A percentile compares a stretch with the other conserved stretches of the same genome.
These are phyloP conservation scores for Protomyces inouyei DNA, from an alignment of 1,139 yeast genomes.

Conservation along the genomic window DNA sequence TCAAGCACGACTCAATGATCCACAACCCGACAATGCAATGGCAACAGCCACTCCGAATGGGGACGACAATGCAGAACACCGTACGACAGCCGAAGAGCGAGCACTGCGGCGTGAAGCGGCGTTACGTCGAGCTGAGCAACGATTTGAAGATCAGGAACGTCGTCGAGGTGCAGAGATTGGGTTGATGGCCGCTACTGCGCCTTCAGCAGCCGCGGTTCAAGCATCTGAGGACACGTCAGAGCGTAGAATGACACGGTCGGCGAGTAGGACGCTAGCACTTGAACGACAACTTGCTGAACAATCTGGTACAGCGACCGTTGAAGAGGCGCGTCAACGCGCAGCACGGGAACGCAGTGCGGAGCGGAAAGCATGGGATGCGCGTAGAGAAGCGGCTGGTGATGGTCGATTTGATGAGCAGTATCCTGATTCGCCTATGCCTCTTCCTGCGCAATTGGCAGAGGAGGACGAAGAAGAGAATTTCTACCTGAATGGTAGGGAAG, in stretches of 20 bases:
- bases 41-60: too few species aligned
- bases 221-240: neutral
- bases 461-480: neutral
- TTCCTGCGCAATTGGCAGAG: slow-evolving; percentile 7
- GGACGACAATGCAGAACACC: neutral
- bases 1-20: too few species aligned
- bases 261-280: neutral
- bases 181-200: too few species aligned
- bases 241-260: neutral
- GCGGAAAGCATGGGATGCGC: slow-evolving; percentile 14
- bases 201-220: neutral
- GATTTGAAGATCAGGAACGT: neutral
- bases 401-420: slow-evolving; percentile 23
- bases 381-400: slow-evolving; percentile 29
- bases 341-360: slow-evolving; percentile 18
- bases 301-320: neutral
- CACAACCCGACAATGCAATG: too few species aligned
- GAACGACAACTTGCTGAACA: slow-evolving; percentile 6
- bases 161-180: neutral
- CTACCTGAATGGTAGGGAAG: too few species aligned
- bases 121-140: slow-evolving; percentile 1
- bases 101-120: slow-evolving; percentile 7
- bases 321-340: slow-evolving; percentile 13
- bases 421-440: slow-evolving; percentile 19
- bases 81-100: slow-evolving; percentile 7